These are phyloP conservation scores for Amauroascus verrucosus DNA, from an alignment of 2,329 filamentous ascomycete genomes.

Conservation along the genomic window DNA sequence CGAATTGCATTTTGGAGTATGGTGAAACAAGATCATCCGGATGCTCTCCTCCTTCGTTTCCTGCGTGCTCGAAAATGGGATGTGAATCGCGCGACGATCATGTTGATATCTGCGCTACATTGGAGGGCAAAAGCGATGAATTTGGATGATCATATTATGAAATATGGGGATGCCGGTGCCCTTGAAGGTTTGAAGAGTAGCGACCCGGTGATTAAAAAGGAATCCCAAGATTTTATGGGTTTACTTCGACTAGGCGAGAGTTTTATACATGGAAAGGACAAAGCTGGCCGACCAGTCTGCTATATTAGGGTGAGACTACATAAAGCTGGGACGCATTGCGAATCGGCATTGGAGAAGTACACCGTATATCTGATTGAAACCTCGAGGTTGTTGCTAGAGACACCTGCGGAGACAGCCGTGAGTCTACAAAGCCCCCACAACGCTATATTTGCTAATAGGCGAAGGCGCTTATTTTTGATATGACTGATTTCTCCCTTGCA, in stretches of 20 bases:
- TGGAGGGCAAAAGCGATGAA: constrained; percentile 78
- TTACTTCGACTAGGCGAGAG: constrained; percentile 88
- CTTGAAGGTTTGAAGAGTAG: constrained; percentile 49
- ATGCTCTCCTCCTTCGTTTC: constrained; percentile 72
- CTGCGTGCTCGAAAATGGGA: constrained; percentile 92
- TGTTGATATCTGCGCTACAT: constrained; percentile 88
- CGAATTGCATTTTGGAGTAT: constrained; percentile 79
- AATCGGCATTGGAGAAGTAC: constrained; percentile 72
- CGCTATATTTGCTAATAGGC: constrained; percentile 17
- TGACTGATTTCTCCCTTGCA: constrained; percentile 84
- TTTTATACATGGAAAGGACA: constrained; percentile 80
- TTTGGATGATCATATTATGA: constrained; percentile 81
- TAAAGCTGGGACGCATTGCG: constrained; percentile 67
- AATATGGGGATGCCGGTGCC: constrained; percentile 61
- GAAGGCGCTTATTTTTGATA: constrained; percentile 86
- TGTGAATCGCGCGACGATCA: constrained; percentile 80
- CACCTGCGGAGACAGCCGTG: constrained; percentile 84
- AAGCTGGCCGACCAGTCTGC: constrained; percentile 73
- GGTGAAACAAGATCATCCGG: constrained; percentile 91
- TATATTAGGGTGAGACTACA: constrained; percentile 76
- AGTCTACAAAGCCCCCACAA: constrained; percentile 32
- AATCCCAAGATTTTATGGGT: constrained; percentile 64
- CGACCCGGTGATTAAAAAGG: constrained; percentile 54
- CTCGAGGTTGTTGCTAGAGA: constrained; percentile 67
- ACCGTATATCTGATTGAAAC: constrained; percentile 95